Conservation (phyloP, 352 stramenopile species). For the Phytopythium chamaehyphon region DNA sequence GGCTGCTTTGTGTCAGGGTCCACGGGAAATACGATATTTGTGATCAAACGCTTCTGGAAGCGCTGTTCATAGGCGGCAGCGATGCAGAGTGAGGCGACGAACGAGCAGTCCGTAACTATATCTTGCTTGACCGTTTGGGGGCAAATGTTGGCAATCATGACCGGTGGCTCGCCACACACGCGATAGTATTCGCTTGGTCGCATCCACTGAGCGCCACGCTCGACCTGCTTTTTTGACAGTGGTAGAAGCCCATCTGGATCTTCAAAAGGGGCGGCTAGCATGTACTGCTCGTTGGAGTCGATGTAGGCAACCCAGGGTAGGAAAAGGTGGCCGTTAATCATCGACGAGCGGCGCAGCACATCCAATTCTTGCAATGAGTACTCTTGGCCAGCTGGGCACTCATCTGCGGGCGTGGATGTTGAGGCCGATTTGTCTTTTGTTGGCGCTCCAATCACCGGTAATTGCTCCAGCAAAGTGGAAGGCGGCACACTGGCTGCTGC, state of each 20-base stretch:
- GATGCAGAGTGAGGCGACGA: conserved; percentile 92
- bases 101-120: conserved; percentile 92
- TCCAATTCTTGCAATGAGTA: conserved; percentile 70
- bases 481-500: conserved; percentile 1
- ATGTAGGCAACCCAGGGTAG: conserved; percentile 75
- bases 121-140: conserved; percentile 84
- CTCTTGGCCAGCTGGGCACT: conserved; percentile 13
- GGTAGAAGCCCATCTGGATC: conserved; percentile 68
- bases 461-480: too few relatives aligned
- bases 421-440: not conserved
- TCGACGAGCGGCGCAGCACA: conserved; percentile 73
- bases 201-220: conserved; percentile 60
- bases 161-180: conserved; percentile 38
- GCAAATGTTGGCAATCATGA: conserved; percentile 74
- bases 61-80: conserved; percentile 88
- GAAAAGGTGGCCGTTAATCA: conserved; percentile 84
- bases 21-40: conserved; percentile 95
- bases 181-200: conserved; percentile 55
- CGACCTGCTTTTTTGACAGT: conserved; percentile 66
- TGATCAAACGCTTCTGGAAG: conserved; percentile 90
- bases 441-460: not conserved
- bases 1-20: conserved; percentile 58
- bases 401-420: not conserved
- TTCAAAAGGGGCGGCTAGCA: conserved; percentile 38
- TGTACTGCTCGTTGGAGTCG: conserved; percentile 57